phyloP scores from a whole-genome alignment of 2,329 filamentous ascomycete species.

The Mollisiaceae sp. region DNA sequence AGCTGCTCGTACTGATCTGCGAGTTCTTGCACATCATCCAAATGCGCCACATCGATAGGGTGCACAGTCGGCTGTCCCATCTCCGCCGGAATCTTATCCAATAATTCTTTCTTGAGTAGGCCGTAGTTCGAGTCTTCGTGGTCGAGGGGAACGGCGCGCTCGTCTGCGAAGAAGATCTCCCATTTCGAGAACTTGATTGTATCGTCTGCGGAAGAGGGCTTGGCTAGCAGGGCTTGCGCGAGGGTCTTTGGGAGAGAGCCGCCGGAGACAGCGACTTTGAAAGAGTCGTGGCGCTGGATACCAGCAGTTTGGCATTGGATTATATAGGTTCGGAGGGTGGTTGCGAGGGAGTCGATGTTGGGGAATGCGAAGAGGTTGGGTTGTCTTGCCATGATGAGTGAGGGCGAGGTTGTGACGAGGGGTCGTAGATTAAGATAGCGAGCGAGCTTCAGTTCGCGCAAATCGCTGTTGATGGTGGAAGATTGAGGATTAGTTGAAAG shows the following conservation, averaged over 20 bases:
- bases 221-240: slow-evolving; percentile 77
- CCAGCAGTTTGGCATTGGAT: slow-evolving; percentile 81
- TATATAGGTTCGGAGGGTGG: slow-evolving; percentile 80
- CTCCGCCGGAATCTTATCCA: slow-evolving; percentile 81
- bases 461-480: background rate
- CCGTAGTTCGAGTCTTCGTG: slow-evolving; percentile 94
- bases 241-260: slow-evolving; percentile 91
- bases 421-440: background rate
- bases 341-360: slow-evolving; percentile 70
- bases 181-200: slow-evolving; percentile 80
- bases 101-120: slow-evolving; percentile 82
- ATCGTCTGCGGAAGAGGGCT: slow-evolving; percentile 57
- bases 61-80: slow-evolving; percentile 72
- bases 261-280: slow-evolving; percentile 92
- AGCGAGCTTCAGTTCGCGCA: background rate
- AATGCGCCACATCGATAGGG: slow-evolving; percentile 71
- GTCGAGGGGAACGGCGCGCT: slow-evolving; percentile 90
- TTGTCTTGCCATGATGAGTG: slow-evolving; percentile 40
- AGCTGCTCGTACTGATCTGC: slow-evolving; percentile 92
- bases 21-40: slow-evolving; percentile 84
- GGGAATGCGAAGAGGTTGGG: slow-evolving; percentile 83
- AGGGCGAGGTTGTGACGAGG: slow-evolving; percentile 5
- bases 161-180: slow-evolving; percentile 99
- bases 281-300: slow-evolving; percentile 77
- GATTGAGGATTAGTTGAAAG: slow-evolving; percentile 1